Percentiles rank a stretch among this genome's conserved stretches.
Evolutionary conservation across 495 filamentous ascomycete genomes (phyloP).

Genomic region (Penicillium pancosmium): DNA sequence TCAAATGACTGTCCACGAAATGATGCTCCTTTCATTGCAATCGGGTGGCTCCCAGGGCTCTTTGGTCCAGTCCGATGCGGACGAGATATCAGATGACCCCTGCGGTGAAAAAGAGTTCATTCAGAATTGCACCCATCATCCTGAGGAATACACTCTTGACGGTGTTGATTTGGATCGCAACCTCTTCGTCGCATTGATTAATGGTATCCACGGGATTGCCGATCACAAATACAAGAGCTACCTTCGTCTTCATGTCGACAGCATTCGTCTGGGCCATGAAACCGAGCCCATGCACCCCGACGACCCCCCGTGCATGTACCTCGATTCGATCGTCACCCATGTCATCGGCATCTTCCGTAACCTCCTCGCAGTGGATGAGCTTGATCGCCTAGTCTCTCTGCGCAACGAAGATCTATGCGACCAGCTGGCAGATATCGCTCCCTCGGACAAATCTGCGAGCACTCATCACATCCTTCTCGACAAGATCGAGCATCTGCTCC

Average conservation of each 20-base stretch:
- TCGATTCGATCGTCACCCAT: conserved; percentile 42
- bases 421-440: background rate
- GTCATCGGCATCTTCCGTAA: conserved; percentile 48
- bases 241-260: conserved; percentile 39
- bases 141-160: conserved; percentile 44
- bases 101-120: conserved; percentile 17
- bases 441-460: background rate
- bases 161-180: conserved; percentile 43
- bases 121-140: conserved; percentile 26
- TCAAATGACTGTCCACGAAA: conserved; percentile 48
- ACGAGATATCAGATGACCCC: conserved; percentile 23
- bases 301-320: conserved; percentile 36
- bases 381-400: conserved; percentile 37
- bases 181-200: conserved; percentile 49
- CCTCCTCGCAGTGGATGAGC: conserved; percentile 41
- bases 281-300: conserved; percentile 43
- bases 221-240: conserved; percentile 38
- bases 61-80: conserved; percentile 18
- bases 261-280: conserved; percentile 39
- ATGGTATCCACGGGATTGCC: conserved; percentile 45
- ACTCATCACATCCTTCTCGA: conserved; percentile 27
- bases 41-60: conserved; percentile 21
- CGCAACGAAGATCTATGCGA: conserved; percentile 25
- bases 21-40: conserved; percentile 42
- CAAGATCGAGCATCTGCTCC: conserved; percentile 42